Percentiles rank a stretch among this genome's conserved stretches.
These are phyloP conservation scores for Colletotrichum sojae DNA, from an alignment of 2,329 filamentous ascomycete species.

Conservation along the genomic window DNA sequence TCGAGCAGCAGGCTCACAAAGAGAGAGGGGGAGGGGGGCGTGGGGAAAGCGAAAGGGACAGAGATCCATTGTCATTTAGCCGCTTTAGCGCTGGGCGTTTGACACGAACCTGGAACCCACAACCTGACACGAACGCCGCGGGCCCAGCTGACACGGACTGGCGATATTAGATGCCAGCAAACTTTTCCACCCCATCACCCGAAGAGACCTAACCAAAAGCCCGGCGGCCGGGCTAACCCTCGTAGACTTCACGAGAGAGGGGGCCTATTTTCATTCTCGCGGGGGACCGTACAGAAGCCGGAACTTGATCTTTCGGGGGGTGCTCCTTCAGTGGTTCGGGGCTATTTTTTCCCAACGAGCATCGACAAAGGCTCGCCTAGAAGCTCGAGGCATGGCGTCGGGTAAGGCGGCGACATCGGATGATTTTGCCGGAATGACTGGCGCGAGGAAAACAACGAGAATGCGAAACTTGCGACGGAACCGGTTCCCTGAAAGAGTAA, in stretches of 20 bases:
- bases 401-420: constrained; percentile 23
- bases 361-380: no score
- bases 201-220: constrained; percentile 4
- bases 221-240: constrained; percentile 7
- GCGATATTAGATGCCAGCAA: constrained; percentile 14
- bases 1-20: constrained; percentile 1
- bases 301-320: no score
- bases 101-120: constrained; percentile 31
- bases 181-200: constrained; percentile 2
- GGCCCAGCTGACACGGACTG: constrained; percentile 8
- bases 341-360: neutral
- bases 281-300: no score
- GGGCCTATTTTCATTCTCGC: no score
- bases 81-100: constrained; percentile 31
- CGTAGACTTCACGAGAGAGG: neutral
- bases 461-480: neutral
- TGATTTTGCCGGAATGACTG: neutral
- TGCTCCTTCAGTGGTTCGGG: no score
- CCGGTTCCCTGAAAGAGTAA: neutral
- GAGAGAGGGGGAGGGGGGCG: neutral
- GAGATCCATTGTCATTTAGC: constrained; percentile 4
- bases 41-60: no score
- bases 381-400: neutral
- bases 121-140: constrained; percentile 30
- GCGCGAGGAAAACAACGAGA: neutral